These are phyloP conservation scores for Biscogniauxia mediterranea DNA, from an alignment of 2,329 filamentous ascomycete genomes.

Conservation along the genomic window DNA sequence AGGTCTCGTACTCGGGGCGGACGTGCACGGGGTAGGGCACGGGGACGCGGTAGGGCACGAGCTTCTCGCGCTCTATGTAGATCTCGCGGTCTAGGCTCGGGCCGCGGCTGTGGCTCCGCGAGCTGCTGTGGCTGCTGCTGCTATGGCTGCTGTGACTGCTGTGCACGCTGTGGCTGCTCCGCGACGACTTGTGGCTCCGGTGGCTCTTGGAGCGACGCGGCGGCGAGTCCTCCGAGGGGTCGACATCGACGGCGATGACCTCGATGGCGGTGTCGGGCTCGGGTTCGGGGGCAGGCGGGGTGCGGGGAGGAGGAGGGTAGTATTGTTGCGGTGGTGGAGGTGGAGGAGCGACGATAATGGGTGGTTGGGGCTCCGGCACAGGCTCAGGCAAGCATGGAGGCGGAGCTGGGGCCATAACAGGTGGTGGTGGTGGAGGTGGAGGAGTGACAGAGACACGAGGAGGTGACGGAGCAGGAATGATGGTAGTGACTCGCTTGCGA, in stretches of 20 bases:
- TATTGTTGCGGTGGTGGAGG: conserved; percentile 18
- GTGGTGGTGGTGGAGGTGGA: conserved; percentile 16
- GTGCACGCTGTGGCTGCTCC: conserved; percentile 16
- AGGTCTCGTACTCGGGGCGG: conserved; percentile 46
- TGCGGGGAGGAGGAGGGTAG: conserved; percentile 20
- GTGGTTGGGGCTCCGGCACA: conserved; percentile 20
- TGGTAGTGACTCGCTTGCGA: conserved; percentile 38
- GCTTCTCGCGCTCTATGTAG: conserved; percentile 51
- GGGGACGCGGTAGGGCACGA: conserved; percentile 44
- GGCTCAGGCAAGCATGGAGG: conserved; percentile 18
- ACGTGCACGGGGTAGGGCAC: conserved; percentile 44
- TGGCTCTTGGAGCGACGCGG: conserved; percentile 31
- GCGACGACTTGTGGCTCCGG: conserved; percentile 24
- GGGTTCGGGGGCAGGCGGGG: conserved; percentile 15
- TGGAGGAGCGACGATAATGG: conserved; percentile 25
- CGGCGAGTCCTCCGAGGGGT: conserved; percentile 29
- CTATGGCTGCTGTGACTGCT: conserved; percentile 21
- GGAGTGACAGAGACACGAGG: conserved; percentile 3
- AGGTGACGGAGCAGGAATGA: conserved; percentile 33
- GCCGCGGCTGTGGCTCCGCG: conserved; percentile 24
- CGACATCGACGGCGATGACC: conserved; percentile 43
- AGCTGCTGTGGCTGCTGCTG: conserved; percentile 22
- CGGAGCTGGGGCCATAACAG: conserved; percentile 18
- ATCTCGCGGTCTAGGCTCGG: conserved; percentile 43
- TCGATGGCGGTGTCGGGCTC: conserved; percentile 35